Evolutionary conservation across 495 filamentous ascomycete species (phyloP).

Genomic region (Schizothecium vesticola): DNA sequence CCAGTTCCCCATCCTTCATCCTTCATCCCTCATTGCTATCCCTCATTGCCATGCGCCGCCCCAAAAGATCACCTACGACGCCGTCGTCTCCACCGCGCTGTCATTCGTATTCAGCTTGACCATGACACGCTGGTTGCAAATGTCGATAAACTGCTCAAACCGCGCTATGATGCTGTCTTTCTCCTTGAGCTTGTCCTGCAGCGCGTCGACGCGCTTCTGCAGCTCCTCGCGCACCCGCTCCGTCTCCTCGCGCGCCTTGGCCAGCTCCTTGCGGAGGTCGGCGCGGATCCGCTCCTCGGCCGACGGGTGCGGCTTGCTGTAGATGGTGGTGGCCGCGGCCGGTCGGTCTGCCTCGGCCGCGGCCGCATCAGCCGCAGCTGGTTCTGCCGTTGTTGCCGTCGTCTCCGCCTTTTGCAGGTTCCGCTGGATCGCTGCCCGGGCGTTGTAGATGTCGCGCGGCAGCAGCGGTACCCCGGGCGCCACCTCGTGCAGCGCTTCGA

Average conservation of each 20-base stretch:
- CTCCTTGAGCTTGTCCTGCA: slow-evolving; percentile 43
- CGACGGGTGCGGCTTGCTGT: slow-evolving; percentile 51
- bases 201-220: slow-evolving; percentile 44
- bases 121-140: slow-evolving; percentile 54
- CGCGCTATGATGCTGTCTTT: slow-evolving; percentile 52
- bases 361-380: slow-evolving; percentile 34
- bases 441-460: slow-evolving; percentile 54
- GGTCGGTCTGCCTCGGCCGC: slow-evolving; percentile 43
- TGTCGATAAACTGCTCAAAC: slow-evolving; percentile 58
- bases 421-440: slow-evolving; percentile 52
- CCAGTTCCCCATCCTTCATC: background rate
- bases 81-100: background rate
- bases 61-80: background rate
- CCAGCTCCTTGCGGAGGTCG: slow-evolving; percentile 48
- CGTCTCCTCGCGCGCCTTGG: slow-evolving; percentile 44
- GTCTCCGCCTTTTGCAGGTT: slow-evolving; percentile 51
- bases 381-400: slow-evolving; percentile 41
- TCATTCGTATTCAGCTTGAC: slow-evolving; percentile 29
- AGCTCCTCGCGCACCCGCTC: slow-evolving; percentile 44
- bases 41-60: too few species aligned
- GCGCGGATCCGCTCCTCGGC: slow-evolving; percentile 52
- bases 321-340: slow-evolving; percentile 35
- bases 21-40: too few species aligned
- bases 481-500: slow-evolving; percentile 51
- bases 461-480: slow-evolving; percentile 50